Base-by-base conservation (phyloP, 345 rosid species). In the Camelina sativa region DNA sequence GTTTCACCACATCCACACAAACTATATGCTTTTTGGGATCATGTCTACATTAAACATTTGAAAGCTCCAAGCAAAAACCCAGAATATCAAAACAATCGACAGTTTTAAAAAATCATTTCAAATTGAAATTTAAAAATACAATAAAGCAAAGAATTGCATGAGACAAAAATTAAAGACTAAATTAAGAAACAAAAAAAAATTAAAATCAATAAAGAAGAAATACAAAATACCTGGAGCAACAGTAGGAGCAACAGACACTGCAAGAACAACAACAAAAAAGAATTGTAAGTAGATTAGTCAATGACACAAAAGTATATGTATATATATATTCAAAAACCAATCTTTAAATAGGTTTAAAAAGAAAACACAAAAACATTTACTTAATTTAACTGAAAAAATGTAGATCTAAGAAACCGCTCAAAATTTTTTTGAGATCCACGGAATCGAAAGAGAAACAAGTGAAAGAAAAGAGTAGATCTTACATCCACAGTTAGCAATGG, bases 401-500 rank as follows among this genome's bases (percentile, higher is more conserved):
- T 19, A 30, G 73, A 75, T 60, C 75, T 69, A 23, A 47, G n/a
- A 53, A 69, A 69, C 62, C 23, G 13, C 35, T 52, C 0, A 20
- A 17, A 37, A n/a, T n/a, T n/a, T n/a, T n/a, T 7, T 2, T 13
- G 2, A 68, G 62, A 75, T 68, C 63, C 43, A 38, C 6, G 57
- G 11, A 65, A 47, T 11, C 12, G 5, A 9, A 13, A 63, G 46
- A 40, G 76, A 13, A 22, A 19, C 0, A 20, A 1, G 28, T 2
- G 1, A 1, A 37, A 25, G 2, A 16, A 37, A 5, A 8, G 0
- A 38, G 28, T 15, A 60, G 48, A 71, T 72, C 79, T 80, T 61
- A 84, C 87, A 43, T 17, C 56, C 76, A 51, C 88, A 85, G 4
- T 55, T 9, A 12, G 28, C 3, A 0, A 82, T 22, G 3, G 86